phyloP scores from a whole-genome alignment of 225 moss, liverwort and hornwort species.

The Marchantia polymorpha region DNA sequence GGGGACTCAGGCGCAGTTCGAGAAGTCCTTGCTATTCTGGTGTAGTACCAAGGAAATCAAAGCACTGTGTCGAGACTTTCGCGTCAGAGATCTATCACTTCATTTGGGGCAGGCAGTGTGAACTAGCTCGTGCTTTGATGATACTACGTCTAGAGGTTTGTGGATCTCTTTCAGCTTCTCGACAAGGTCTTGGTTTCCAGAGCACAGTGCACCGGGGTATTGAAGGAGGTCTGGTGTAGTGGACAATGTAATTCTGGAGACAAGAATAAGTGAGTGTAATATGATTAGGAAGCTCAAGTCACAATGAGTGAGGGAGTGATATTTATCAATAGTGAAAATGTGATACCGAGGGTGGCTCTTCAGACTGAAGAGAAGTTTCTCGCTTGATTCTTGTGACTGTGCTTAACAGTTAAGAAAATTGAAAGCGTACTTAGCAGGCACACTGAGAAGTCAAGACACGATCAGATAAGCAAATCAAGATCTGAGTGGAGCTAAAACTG shows the following conservation, averaged over 20 bases:
- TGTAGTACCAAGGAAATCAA: background rate
- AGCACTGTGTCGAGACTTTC: background rate
- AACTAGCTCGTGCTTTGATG: background rate
- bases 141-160: background rate
- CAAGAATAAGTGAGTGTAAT: slow-evolving; percentile 27
- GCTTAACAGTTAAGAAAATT: no score
- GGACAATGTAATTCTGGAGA: slow-evolving; percentile 13
- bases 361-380: no score
- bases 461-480: no score
- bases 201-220: background rate
- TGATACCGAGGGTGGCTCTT: no score
- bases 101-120: background rate
- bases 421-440: no score
- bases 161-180: background rate
- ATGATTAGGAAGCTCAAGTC: no score
- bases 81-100: background rate
- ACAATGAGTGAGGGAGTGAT: no score
- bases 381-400: no score
- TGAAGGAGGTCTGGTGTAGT: background rate
- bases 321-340: no score
- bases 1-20: background rate
- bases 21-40: background rate
- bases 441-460: no score
- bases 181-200: background rate
- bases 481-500: no score